Evolutionary conservation across 2,329 filamentous ascomycete genomes (phyloP).

Genomic region (Cordyceps farinosa): DNA sequence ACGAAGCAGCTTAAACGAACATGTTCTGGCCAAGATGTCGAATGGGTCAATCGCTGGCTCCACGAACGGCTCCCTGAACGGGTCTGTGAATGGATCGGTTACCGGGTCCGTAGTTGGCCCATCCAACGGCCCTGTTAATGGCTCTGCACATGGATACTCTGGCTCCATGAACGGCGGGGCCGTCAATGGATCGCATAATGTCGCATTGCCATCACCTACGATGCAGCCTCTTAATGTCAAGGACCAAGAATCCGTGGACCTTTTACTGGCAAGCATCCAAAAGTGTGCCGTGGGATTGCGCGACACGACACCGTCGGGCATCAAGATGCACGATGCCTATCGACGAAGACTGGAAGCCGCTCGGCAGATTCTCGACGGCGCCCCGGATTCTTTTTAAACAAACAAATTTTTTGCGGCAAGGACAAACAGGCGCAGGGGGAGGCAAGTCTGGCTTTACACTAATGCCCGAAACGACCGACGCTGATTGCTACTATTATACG

Average conservation of each 20-base stretch:
- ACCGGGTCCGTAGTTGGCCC: background rate
- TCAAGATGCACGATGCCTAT: slow-evolving; percentile 59
- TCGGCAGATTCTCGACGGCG: slow-evolving; percentile 67
- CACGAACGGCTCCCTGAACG: background rate
- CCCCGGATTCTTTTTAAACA: slow-evolving; percentile 27
- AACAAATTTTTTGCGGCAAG: background rate
- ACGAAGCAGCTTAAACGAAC: slow-evolving; percentile 14
- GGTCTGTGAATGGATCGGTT: background rate
- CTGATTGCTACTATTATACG: slow-evolving; percentile 12
- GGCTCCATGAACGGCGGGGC: background rate
- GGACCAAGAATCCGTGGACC: slow-evolving; percentile 58
- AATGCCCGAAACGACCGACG: slow-evolving; percentile 14
- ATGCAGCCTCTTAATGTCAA: slow-evolving; percentile 49
- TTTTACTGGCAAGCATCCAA: slow-evolving; percentile 56
- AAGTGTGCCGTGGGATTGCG: slow-evolving; percentile 57
- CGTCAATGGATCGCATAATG: slow-evolving; percentile 32
- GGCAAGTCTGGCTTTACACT: background rate
- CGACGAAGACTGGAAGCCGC: slow-evolving; percentile 72
- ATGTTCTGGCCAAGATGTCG: slow-evolving; percentile 3
- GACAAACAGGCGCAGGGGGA: slow-evolving; percentile 7
- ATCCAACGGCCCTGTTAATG: background rate
- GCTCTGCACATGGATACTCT: background rate
- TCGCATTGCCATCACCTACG: slow-evolving; percentile 32
- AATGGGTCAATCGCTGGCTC: background rate
- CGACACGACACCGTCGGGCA: slow-evolving; percentile 48